Conservation (phyloP, 2,329 filamentous ascomycete genomes). For the Ophiostoma australiae region DNA sequence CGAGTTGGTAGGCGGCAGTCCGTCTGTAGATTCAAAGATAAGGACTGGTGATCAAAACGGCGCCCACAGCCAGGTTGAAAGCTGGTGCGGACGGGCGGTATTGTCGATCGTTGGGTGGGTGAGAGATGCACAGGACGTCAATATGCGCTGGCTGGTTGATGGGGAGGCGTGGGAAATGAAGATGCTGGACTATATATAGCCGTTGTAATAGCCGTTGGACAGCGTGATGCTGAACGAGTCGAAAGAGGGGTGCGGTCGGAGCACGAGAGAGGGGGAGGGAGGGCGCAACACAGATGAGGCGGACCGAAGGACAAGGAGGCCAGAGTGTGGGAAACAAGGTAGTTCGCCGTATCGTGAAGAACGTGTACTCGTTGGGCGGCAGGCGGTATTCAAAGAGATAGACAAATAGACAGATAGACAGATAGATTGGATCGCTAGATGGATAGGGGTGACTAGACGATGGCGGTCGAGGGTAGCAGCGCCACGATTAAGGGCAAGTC, state of each 20-base stretch:
- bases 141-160: neutral
- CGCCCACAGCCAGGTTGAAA: neutral
- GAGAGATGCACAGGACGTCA: neutral
- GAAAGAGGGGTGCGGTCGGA: neutral
- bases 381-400: neutral
- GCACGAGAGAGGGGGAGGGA: constrained; percentile 7
- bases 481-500: constrained; percentile 19
- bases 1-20: neutral
- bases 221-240: neutral
- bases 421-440: neutral
- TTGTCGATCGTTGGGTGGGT: neutral
- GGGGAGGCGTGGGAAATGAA: neutral
- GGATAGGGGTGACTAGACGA: constrained; percentile 18
- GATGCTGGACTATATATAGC: neutral
- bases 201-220: neutral
- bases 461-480: constrained; percentile 12
- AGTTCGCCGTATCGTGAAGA: constrained; percentile 6
- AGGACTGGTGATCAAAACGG: neutral
- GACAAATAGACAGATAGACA: constrained; percentile 5
- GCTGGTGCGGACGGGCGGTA: neutral
- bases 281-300: neutral
- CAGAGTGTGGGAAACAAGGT: neutral
- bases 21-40: neutral
- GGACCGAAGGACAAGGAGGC: neutral
- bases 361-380: constrained; percentile 10